These are phyloP conservation scores for Aspergillus ochraceoroseus DNA, from an alignment of 2,329 filamentous ascomycete species.

Conservation along the genomic window DNA sequence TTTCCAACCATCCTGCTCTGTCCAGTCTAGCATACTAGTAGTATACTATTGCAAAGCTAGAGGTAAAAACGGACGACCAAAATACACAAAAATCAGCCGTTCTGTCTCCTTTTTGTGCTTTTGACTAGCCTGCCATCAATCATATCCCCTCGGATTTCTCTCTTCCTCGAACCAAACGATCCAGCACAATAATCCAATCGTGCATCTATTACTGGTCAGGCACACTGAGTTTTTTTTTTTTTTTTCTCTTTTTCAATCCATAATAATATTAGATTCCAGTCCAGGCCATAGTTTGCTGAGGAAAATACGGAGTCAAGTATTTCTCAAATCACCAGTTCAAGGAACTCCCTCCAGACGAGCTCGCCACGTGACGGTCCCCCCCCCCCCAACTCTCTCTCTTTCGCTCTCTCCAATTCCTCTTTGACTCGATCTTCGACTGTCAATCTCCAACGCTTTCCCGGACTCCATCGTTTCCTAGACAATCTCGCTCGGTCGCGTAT, in stretches of 20 bases:
- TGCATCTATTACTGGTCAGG: constrained; percentile 8
- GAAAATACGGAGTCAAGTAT: no score
- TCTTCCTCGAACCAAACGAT: background rate
- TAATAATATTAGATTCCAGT: no score
- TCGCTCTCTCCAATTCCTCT: constrained; percentile 9
- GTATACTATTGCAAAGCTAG: no score
- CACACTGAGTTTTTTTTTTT: background rate
- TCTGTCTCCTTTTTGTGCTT: constrained; percentile 1
- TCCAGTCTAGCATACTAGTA: background rate
- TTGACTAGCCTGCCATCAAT: constrained; percentile 5
- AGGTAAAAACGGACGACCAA: no score
- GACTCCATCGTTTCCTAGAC: constrained; percentile 12
- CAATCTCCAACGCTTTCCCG: constrained; percentile 8
- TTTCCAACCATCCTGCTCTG: no score
- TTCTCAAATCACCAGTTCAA: constrained; percentile 5
- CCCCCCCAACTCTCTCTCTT: background rate
- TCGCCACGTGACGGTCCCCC: constrained; percentile 17
- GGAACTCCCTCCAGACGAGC: constrained; percentile 2
- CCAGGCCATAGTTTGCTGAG: no score
- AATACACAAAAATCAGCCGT: no score
- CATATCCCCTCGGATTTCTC: background rate
- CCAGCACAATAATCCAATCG: constrained; percentile 1
- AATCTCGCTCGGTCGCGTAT: constrained; percentile 13
- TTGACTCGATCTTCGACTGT: constrained; percentile 9
- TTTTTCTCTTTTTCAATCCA: background rate